phyloP scores from a whole-genome alignment of 768 basidiomycete species.

The Psilocybe subaeruginosa region DNA sequence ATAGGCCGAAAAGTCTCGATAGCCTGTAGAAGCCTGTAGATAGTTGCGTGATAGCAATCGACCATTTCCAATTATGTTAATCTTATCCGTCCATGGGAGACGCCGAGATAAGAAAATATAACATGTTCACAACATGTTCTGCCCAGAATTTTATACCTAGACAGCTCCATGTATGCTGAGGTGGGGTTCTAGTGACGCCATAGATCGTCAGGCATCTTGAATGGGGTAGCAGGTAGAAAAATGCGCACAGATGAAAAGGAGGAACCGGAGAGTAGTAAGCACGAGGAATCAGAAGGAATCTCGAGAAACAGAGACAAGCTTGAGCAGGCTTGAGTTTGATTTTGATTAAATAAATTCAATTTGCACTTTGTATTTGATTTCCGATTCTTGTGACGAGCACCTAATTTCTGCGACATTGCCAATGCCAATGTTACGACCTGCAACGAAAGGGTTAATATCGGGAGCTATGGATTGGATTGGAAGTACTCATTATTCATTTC shows the following conservation, averaged over 20 bases:
- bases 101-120: neutral
- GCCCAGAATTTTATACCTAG: neutral
- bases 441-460: no score
- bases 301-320: neutral
- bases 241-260: no score
- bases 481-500: no score
- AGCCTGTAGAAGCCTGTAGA: neutral
- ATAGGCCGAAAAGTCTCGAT: neutral
- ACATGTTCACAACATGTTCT: neutral
- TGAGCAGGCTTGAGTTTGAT: no score
- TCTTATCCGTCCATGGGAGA: constrained; percentile 2
- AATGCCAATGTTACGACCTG: no score
- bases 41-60: neutral
- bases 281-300: no score
- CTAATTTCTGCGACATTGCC: no score
- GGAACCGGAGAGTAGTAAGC: no score
- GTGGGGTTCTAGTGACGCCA: neutral
- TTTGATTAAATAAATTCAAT: neutral
- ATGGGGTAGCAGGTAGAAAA: no score
- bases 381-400: neutral
- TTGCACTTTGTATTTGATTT: neutral
- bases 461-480: no score
- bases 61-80: neutral
- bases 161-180: neutral
- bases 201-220: no score